Evolutionary conservation across 164 flowering plant species (phyloP).

Genomic region (Berberis thunbergii): DNA sequence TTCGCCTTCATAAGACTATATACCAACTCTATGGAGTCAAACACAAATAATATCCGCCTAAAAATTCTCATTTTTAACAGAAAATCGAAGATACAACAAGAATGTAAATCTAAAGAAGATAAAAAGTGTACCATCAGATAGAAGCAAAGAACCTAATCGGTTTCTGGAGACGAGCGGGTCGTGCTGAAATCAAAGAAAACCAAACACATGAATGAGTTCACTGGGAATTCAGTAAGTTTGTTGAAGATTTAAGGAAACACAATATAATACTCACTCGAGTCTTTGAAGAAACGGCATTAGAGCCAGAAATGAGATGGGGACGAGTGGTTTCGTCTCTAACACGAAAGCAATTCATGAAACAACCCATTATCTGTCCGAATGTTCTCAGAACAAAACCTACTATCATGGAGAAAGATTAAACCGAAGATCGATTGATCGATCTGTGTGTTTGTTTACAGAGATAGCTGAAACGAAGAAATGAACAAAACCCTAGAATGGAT

Average conservation of each 20-base stretch:
- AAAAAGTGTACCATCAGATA: slow-evolving; percentile 30
- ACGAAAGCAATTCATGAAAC: slow-evolving; percentile 60
- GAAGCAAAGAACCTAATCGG: slow-evolving; percentile 35
- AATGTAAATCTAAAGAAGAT: not conserved
- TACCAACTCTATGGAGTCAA: too few species aligned
- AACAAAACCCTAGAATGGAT: too few species aligned
- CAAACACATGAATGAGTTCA: not conserved
- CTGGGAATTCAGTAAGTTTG: not conserved
- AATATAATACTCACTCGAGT: slow-evolving; percentile 13
- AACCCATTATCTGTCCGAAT: slow-evolving; percentile 33
- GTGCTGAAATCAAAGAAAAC: slow-evolving; percentile 18
- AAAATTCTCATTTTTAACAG: too few species aligned
- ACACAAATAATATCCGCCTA: too few species aligned
- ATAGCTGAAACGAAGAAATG: too few species aligned
- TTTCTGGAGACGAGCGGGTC: slow-evolving; percentile 26
- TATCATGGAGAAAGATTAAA: too few species aligned
- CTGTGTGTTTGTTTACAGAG: too few species aligned
- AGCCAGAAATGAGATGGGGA: slow-evolving; percentile 19
- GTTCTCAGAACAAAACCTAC: not conserved
- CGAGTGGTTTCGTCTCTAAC: slow-evolving; percentile 24
- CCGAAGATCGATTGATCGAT: too few species aligned
- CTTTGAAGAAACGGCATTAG: slow-evolving; percentile 18
- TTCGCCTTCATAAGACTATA: not conserved
- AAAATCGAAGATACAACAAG: not conserved
- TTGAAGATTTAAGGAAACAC: not conserved